Evolutionary conservation across 2,329 filamentous ascomycete species (phyloP).

Genomic region (Dryadomyces sulphureus): DNA sequence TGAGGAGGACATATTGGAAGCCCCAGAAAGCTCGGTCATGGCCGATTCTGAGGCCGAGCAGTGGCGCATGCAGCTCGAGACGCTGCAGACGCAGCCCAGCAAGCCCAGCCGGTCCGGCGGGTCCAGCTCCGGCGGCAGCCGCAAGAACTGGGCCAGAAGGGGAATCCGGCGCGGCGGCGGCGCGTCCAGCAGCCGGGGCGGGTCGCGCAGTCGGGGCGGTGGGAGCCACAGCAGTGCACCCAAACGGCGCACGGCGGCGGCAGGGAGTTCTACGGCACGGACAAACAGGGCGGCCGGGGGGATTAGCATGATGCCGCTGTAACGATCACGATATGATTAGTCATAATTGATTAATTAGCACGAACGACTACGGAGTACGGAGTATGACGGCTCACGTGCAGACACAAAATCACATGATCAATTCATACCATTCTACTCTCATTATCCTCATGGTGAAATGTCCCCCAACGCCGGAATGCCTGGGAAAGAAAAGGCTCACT

Average conservation of each 20-base stretch:
- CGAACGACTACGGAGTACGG: neutral
- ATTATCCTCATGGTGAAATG: too few species aligned
- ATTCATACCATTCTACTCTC: too few species aligned
- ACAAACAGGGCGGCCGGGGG: constrained; percentile 3
- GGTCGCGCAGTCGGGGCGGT: constrained; percentile 1
- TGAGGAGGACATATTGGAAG: constrained; percentile 15
- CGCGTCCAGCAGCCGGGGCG: constrained; percentile 7
- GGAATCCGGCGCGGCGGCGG: neutral
- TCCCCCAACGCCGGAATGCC: too few species aligned
- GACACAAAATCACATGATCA: too few species aligned
- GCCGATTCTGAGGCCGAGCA: constrained; percentile 14
- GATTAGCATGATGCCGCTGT: constrained; percentile 14
- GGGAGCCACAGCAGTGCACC: constrained; percentile 9
- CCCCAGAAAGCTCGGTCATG: too few species aligned
- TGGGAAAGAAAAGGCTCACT: too few species aligned
- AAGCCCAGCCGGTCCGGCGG: constrained; percentile 13
- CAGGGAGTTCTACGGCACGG: neutral
- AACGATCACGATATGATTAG: too few species aligned
- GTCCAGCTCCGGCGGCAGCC: constrained; percentile 12
- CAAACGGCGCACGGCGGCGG: constrained; percentile 4
- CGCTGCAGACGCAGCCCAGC: constrained; percentile 12
- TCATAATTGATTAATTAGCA: too few species aligned
- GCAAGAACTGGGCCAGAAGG: constrained; percentile 5
- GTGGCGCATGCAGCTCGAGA: constrained; percentile 17
- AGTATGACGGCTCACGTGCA: too few species aligned